phyloP scores from a whole-genome alignment of 305 asterid species.

The Solanum chacoense region DNA sequence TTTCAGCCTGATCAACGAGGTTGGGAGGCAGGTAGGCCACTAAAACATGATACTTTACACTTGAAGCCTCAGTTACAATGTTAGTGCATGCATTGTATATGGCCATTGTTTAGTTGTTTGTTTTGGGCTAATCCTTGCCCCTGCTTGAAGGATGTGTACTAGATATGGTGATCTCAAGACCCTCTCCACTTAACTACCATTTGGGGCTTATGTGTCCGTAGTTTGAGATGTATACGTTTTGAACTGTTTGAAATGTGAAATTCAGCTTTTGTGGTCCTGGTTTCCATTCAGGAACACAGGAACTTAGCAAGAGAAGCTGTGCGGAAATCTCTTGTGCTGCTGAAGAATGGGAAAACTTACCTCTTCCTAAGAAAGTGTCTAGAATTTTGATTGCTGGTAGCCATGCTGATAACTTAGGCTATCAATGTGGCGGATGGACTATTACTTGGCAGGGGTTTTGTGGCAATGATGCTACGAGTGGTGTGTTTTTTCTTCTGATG shows the following conservation, averaged over 20 bases:
- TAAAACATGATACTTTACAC: too few relatives aligned
- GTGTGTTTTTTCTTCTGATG: slow-evolving; percentile 12
- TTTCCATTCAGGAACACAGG: slow-evolving; percentile 55
- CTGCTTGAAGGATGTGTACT: background rate
- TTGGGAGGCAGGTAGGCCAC: too few relatives aligned
- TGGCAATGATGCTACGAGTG: slow-evolving; percentile 55
- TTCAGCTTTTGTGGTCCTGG: background rate
- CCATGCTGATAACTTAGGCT: slow-evolving; percentile 83
- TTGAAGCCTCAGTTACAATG: too few relatives aligned
- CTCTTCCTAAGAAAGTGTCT: slow-evolving; percentile 62
- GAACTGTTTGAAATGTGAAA: background rate
- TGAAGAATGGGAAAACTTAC: slow-evolving; percentile 71
- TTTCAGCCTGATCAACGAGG: too few relatives aligned
- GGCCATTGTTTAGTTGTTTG: background rate
- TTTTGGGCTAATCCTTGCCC: background rate
- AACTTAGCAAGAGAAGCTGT: slow-evolving; percentile 80
- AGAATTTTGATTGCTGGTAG: slow-evolving; percentile 63
- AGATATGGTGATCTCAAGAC: background rate
- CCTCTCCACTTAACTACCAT: background rate
- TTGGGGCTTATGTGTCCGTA: background rate
- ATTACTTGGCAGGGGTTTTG: slow-evolving; percentile 81
- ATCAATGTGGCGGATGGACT: slow-evolving; percentile 94
- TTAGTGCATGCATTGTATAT: background rate
- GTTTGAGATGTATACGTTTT: background rate
- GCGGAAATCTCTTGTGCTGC: slow-evolving; percentile 74